A percentile compares a stretch with the other conserved stretches of the same genome.
These are phyloP conservation scores for Cladochytrium tenue DNA, from an alignment of 371 early-diverging fungal species.

Conservation along the genomic window DNA sequence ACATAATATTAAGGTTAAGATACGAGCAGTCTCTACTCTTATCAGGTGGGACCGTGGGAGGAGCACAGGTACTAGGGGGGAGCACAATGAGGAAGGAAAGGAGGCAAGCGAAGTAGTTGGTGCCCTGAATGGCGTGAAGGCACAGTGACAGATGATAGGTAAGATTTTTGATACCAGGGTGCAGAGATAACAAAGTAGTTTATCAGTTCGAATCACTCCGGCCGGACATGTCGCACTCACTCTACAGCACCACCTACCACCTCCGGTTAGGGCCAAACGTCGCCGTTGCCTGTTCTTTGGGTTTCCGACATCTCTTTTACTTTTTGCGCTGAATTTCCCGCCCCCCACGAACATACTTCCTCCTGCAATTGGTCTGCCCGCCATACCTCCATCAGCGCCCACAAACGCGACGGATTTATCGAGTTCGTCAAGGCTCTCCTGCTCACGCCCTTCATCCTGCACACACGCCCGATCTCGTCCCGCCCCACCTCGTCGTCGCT, in stretches of 20 bases:
- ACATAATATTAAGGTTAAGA: no score
- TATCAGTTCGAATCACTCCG: no score
- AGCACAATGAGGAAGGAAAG: no score
- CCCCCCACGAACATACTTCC: no score
- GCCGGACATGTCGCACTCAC: background rate
- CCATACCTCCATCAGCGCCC: background rate
- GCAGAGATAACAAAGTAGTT: no score
- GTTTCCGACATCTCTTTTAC: conserved; percentile 55
- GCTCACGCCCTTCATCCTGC: conserved; percentile 75
- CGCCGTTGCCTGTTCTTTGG: conserved; percentile 74
- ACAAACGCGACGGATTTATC: conserved; percentile 41
- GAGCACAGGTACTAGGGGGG: no score
- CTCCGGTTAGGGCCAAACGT: conserved; percentile 16
- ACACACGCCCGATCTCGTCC: conserved; percentile 54
- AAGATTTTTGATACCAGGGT: no score
- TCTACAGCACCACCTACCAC: background rate
- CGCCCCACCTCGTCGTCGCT: conserved; percentile 10
- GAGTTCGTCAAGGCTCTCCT: conserved; percentile 83
- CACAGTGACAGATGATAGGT: no score
- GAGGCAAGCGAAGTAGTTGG: no score
- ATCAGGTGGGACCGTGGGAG: no score
- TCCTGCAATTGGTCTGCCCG: background rate
- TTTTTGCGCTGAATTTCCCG: conserved; percentile 1
- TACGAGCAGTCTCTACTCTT: no score
- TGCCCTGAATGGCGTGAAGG: no score